Evolutionary conservation across 164 flowering plant species (phyloP).

Genomic region (Magnolia kwangsiensis): DNA sequence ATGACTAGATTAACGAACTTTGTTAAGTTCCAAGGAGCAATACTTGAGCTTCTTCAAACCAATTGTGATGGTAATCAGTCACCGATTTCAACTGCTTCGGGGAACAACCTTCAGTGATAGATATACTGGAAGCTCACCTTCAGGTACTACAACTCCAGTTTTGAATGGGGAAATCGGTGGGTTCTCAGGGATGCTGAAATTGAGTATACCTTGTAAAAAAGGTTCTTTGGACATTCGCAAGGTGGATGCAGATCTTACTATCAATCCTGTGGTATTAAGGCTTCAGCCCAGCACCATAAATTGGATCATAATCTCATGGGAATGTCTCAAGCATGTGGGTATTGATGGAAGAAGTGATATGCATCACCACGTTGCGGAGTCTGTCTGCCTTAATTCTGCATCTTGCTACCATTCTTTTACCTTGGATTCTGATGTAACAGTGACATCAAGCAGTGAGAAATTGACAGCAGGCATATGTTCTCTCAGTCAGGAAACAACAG

Average conservation of each 20-base stretch:
- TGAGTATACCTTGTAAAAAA: constrained; percentile 90
- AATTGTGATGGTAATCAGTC: constrained; percentile 36
- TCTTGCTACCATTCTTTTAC: constrained; percentile 36
- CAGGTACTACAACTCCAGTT: constrained; percentile 39
- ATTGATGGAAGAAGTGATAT: constrained; percentile 19
- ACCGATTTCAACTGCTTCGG: constrained; percentile 21
- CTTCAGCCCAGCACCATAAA: constrained; percentile 64
- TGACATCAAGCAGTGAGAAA: constrained; percentile 19
- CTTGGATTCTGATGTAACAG: constrained; percentile 24
- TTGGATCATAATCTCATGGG: constrained; percentile 57
- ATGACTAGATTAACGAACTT: constrained; percentile 59
- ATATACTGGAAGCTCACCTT: constrained; percentile 25
- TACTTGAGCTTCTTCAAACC: constrained; percentile 68
- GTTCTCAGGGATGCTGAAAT: constrained; percentile 64
- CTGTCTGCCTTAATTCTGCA: constrained; percentile 29
- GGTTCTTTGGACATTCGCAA: constrained; percentile 76
- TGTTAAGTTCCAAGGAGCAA: constrained; percentile 70
- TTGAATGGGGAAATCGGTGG: constrained; percentile 71
- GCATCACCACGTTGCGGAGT: constrained; percentile 24
- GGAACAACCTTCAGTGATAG: constrained; percentile 27
- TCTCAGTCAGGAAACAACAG: constrained; percentile 24
- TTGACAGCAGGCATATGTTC: constrained; percentile 19
- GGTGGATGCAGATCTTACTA: constrained; percentile 64
- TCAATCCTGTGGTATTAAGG: constrained; percentile 64
- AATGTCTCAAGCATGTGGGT: constrained; percentile 30